Evolutionary conservation across 495 filamentous ascomycete genomes (phyloP).

Genomic region (Annulohypoxylon maeteangense): DNA sequence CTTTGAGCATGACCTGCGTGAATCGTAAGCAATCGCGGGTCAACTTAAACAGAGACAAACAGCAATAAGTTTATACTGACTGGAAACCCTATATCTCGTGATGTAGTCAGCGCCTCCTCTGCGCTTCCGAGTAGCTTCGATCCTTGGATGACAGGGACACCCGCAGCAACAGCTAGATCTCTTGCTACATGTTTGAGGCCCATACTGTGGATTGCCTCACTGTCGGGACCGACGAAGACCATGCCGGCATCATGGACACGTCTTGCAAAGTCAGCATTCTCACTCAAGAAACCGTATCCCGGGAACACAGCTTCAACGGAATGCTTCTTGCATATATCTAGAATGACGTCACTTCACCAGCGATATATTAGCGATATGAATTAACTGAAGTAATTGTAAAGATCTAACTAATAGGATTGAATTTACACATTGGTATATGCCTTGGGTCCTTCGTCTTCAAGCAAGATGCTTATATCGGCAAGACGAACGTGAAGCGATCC

Average conservation of each 20-base stretch:
- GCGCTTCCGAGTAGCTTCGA: constrained; percentile 25
- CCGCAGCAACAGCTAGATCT: constrained; percentile 30
- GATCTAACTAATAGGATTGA: neutral
- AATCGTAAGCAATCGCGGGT: neutral
- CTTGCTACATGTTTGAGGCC: constrained; percentile 69
- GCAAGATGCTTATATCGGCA: constrained; percentile 60
- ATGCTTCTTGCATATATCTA: constrained; percentile 33
- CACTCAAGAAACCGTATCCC: constrained; percentile 62
- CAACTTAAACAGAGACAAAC: neutral
- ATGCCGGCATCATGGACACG: constrained; percentile 60
- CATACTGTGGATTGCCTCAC: constrained; percentile 64
- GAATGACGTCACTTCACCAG: constrained; percentile 33
- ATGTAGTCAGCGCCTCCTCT: constrained; percentile 3
- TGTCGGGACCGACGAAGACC: constrained; percentile 64
- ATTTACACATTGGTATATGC: constrained; percentile 42
- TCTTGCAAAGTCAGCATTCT: constrained; percentile 67
- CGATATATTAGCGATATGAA: constrained; percentile 11
- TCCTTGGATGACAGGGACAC: constrained; percentile 39
- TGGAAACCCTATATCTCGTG: constrained; percentile 39
- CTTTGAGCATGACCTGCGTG: constrained; percentile 50
- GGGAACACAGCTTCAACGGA: constrained; percentile 39
- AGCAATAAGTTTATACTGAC: constrained; percentile 27
- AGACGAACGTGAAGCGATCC: constrained; percentile 63
- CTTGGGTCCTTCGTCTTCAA: constrained; percentile 35
- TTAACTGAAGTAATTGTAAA: neutral